phyloP scores from a whole-genome alignment of 1,139 yeast genomes.

The Taiozyma sp. region DNA sequence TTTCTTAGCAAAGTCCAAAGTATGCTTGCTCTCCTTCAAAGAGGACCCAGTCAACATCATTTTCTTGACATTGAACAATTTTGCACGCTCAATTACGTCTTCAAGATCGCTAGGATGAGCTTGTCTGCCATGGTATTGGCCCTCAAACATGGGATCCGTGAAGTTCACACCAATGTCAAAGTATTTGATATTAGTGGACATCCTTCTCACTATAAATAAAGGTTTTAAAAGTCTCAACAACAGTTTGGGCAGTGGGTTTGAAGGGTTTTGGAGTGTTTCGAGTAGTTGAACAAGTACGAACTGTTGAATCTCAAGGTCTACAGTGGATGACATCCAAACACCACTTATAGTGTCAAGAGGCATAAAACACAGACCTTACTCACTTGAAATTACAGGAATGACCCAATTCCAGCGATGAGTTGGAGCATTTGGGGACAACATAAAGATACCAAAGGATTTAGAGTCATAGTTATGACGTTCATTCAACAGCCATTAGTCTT shows the following conservation, averaged over 20 bases:
- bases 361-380: too few relatives aligned
- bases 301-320: too few relatives aligned
- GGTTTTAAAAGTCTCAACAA: not conserved
- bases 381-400: too few relatives aligned
- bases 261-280: too few relatives aligned
- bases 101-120: conserved; percentile 67
- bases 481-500: too few relatives aligned
- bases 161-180: conserved; percentile 69
- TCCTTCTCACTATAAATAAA: not conserved
- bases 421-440: too few relatives aligned
- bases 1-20: conserved; percentile 38
- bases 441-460: too few relatives aligned
- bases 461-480: too few relatives aligned
- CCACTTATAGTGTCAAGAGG: not conserved
- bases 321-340: not conserved
- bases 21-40: conserved; percentile 52
- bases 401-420: too few relatives aligned
- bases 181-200: conserved; percentile 9
- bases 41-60: conserved; percentile 85
- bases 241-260: not conserved
- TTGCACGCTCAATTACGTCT: conserved; percentile 64
- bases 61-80: conserved; percentile 54
- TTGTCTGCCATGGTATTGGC: conserved; percentile 65
- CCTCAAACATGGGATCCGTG: conserved; percentile 85
- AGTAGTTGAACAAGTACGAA: too few relatives aligned